A percentile compares a stretch with the other conserved stretches of the same genome.
These are phyloP conservation scores for Teunomyces tritomae DNA, from an alignment of 805 yeast species.

Conservation along the genomic window DNA sequence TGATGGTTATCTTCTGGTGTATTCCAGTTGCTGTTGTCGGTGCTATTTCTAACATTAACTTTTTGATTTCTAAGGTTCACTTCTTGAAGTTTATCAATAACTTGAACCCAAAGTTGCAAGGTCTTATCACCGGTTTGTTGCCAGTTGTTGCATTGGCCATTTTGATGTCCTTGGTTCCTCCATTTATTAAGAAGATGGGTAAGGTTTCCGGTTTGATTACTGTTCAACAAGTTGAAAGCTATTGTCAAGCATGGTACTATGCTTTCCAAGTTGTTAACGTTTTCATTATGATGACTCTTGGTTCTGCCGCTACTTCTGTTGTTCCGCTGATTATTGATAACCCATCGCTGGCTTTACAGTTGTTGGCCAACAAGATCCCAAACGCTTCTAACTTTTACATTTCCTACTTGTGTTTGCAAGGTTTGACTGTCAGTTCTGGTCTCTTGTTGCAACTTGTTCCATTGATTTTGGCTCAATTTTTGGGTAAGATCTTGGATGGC, in stretches of 20 bases:
- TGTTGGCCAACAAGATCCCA: slow-evolving; percentile 23
- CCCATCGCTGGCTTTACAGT: slow-evolving; percentile 15
- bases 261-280: slow-evolving; percentile 31
- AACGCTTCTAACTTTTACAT: slow-evolving; percentile 28
- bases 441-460: slow-evolving; percentile 37
- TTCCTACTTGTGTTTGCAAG: slow-evolving; percentile 23
- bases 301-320: slow-evolving; percentile 33
- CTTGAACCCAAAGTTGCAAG: slow-evolving; percentile 22
- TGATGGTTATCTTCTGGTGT: slow-evolving; percentile 81
- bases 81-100: slow-evolving; percentile 24
- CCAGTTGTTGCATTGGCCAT: slow-evolving; percentile 26
- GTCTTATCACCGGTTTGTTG: slow-evolving; percentile 26
- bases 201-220: slow-evolving; percentile 24
- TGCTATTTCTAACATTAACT: slow-evolving; percentile 28
- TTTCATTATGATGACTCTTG: slow-evolving; percentile 22
- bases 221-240: slow-evolving; percentile 23
- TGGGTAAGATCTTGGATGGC: slow-evolving; percentile 70
- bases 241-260: slow-evolving; percentile 26
- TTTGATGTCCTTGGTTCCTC: slow-evolving; percentile 29
- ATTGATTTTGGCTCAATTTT: slow-evolving; percentile 64
- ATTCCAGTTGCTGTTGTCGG: slow-evolving; percentile 43
- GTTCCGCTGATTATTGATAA: slow-evolving; percentile 12
- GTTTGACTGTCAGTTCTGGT: slow-evolving; percentile 23
- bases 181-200: slow-evolving; percentile 25
- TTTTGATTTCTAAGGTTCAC: slow-evolving; percentile 21